A percentile compares a stretch with the other conserved stretches of the same genome.
Conservation (phyloP, 805 yeast species). For the Cyberlindnera samutprakarnensis region DNA sequence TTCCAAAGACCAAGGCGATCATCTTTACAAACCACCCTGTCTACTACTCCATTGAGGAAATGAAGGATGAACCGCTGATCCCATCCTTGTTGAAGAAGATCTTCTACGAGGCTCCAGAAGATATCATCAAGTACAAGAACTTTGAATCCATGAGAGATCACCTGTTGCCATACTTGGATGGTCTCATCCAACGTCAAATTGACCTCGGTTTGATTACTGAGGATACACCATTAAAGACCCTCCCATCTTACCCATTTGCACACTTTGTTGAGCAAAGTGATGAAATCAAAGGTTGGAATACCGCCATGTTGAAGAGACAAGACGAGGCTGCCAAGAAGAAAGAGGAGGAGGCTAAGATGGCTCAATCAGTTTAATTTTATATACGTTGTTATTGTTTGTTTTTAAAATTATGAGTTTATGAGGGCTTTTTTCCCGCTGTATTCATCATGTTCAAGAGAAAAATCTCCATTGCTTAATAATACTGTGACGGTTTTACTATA, state of each 20-base stretch:
- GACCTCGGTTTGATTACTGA: constrained; percentile 45
- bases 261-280: constrained; percentile 34
- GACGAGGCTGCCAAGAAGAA: constrained; percentile 16
- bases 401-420: no score
- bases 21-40: constrained; percentile 72
- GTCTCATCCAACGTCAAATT: constrained; percentile 48
- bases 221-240: constrained; percentile 51
- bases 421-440: no score
- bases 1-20: constrained; percentile 58
- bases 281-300: constrained; percentile 35
- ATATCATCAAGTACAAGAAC: constrained; percentile 56
- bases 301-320: constrained; percentile 20
- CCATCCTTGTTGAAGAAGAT: constrained; percentile 59
- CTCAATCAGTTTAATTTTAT: no score
- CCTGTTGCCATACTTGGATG: constrained; percentile 48
- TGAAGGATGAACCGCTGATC: constrained; percentile 73
- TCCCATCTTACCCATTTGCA: constrained; percentile 60
- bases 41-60: constrained; percentile 72
- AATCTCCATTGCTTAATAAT: no score
- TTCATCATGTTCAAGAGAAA: no score
- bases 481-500: no score
- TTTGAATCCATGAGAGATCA: constrained; percentile 55
- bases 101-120: constrained; percentile 58
- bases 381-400: no score
- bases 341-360: constrained; percentile 4